Percentiles rank a stretch among this genome's conserved stretches.
phyloP scores from a whole-genome alignment of 192 early-diverging fungal genomes.

The Coemansia sp. region DNA sequence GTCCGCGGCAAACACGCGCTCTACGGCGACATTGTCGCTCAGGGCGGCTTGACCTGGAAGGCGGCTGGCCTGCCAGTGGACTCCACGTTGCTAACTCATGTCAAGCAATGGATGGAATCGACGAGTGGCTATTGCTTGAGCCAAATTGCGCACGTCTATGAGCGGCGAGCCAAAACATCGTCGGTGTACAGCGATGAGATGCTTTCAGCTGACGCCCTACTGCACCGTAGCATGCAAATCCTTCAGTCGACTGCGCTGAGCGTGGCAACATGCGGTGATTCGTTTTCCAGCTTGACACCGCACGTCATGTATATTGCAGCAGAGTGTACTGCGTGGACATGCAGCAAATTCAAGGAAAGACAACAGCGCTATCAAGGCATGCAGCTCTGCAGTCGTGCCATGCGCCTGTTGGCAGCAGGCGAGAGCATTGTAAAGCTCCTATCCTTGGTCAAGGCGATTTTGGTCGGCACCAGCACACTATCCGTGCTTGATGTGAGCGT shows the following conservation, averaged over 20 bases:
- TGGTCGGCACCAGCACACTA: constrained; percentile 1
- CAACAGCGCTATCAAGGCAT: neutral
- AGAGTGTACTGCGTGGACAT: constrained; percentile 29
- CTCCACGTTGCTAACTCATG: constrained; percentile 17
- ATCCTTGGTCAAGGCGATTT: constrained; percentile 14
- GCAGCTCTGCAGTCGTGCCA: constrained; percentile 32
- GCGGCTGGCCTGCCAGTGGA: constrained; percentile 44
- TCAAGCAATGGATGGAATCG: constrained; percentile 30
- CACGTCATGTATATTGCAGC: constrained; percentile 36
- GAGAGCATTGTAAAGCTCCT: constrained; percentile 37
- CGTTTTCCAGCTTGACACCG: constrained; percentile 20
- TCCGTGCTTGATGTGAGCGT: constrained; percentile 7
- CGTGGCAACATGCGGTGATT: constrained; percentile 24
- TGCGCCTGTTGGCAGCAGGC: constrained; percentile 33
- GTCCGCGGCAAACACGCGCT: constrained; percentile 15
- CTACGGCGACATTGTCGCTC: constrained; percentile 30
- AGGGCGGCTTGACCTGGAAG: constrained; percentile 42
- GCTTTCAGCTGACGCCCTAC: constrained; percentile 18
- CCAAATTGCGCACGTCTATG: constrained; percentile 23
- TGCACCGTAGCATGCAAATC: constrained; percentile 27
- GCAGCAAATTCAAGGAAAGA: constrained; percentile 14
- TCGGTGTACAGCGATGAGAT: constrained; percentile 33
- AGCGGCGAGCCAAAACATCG: constrained; percentile 36
- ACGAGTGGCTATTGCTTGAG: constrained; percentile 28
- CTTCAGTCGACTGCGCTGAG: constrained; percentile 28